Evolutionary conservation across 129 eudicot species (phyloP), one percentile per base, ranked within the genome.

Genomic region (Heracleum sosnowskyi): DNA sequence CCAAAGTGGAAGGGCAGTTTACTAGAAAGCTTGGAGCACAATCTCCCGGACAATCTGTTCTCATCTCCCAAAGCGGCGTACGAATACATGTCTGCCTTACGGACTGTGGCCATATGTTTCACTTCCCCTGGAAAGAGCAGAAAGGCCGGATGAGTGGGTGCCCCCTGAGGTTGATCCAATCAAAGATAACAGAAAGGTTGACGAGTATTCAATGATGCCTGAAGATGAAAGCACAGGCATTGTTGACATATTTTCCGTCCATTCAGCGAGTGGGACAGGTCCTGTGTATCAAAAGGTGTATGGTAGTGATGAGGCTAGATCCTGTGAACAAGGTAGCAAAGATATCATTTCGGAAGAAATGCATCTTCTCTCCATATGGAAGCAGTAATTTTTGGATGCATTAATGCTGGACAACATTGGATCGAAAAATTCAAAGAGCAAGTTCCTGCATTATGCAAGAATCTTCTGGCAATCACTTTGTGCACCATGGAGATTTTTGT

Each of bases 81-180:
- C n/a, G n/a, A n/a, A n/a, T n/a, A n/a, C n/a, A n/a, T n/a, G n/a
- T n/a, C n/a, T n/a, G n/a, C n/a, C n/a, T n/a, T n/a, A n/a, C n/a
- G n/a, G n/a, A 83, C 97, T 93, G 15, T 94, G 96, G 98, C 94
- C 96, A 71, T 91, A 79, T 77, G 42, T 91, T 74, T 94, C 98
- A 73, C 84, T 94, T 84, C 97, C 97, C 63, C 2, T 94, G 98
- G 86, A 75, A 69, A 87, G 91, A 81, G 49, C 74, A n/a, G 91
- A 86, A 82, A 94, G 98, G 79, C 98, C 97, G 31, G 91, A 81
- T 41, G 98, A 94, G 22, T 91, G 97, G 98, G 96, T 94, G 74
- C 98, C 98, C 15, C 87, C 81, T 44, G 96, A 91, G 88, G 79
- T 42, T 60, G 46, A 87, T 80, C 70, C 86, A 60, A 6, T 20